Percentiles rank a stretch among this genome's conserved stretches.
These are phyloP conservation scores for Monosporozyma yasuniensis DNA, from an alignment of 805 yeast genomes.

Conservation along the genomic window DNA sequence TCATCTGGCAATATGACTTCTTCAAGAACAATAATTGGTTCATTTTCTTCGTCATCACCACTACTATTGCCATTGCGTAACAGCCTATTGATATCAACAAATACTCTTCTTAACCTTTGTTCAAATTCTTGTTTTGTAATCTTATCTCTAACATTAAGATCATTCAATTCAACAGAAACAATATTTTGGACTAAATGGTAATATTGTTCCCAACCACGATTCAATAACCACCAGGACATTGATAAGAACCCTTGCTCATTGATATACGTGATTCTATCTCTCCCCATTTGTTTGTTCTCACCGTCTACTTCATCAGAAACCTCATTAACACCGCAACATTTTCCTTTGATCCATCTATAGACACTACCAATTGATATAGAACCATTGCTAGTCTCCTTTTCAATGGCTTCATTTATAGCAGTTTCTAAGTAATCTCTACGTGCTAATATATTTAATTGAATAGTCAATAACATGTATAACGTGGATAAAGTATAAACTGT, in stretches of 20 bases:
- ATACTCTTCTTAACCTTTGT: constrained; percentile 32
- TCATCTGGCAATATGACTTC: constrained; percentile 40
- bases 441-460: constrained; percentile 83
- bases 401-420: constrained; percentile 56
- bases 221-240: constrained; percentile 88
- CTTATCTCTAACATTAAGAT: constrained; percentile 64
- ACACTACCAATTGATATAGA: background rate
- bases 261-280: constrained; percentile 30
- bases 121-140: constrained; percentile 55
- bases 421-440: constrained; percentile 76
- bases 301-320: too few relatives aligned
- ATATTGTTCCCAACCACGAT: constrained; percentile 69
- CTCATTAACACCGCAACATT: background rate
- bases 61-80: constrained; percentile 3
- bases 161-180: constrained; percentile 53
- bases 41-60: background rate
- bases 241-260: constrained; percentile 78
- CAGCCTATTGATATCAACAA: constrained; percentile 25
- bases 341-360: background rate
- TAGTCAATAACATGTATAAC: constrained; percentile 65
- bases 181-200: constrained; percentile 43
- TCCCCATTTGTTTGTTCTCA: background rate
- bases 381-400: constrained; percentile 20
- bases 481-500: constrained; percentile 60
- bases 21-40: background rate